phyloP scores from a whole-genome alignment of 2,329 filamentous ascomycete species.

The Elsinoe necatrix region DNA sequence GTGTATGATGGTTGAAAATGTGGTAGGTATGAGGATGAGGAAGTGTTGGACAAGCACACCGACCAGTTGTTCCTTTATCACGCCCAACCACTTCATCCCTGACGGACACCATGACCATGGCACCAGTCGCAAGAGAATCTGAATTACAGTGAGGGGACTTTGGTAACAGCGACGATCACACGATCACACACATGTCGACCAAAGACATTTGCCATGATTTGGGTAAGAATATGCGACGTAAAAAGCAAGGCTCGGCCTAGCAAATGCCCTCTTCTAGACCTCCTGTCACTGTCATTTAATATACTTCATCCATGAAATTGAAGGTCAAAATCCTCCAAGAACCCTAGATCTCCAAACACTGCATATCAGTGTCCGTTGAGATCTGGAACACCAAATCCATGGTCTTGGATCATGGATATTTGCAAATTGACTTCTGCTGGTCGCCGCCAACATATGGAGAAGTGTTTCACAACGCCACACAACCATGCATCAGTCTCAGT shows the following conservation, averaged over 20 bases:
- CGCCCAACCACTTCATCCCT: too few species aligned
- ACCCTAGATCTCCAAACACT: neutral
- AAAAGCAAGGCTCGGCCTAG: neutral
- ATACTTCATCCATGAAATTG: neutral
- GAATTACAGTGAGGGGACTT: too few species aligned
- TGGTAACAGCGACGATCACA: too few species aligned
- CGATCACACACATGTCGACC: too few species aligned
- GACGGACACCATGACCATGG: too few species aligned
- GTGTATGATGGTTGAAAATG: too few species aligned
- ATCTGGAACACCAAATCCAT: neutral
- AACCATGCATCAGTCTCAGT: slow-evolving; percentile 5
- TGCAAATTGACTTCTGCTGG: neutral
- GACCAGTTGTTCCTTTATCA: too few species aligned
- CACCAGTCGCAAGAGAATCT: too few species aligned
- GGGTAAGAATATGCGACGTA: neutral
- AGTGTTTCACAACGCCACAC: neutral
- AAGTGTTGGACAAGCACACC: too few species aligned
- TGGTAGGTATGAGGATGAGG: too few species aligned
- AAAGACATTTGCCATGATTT: too few species aligned
- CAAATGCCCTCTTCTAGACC: neutral
- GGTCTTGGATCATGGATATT: neutral
- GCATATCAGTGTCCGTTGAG: neutral
- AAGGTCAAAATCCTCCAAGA: neutral
- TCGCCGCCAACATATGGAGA: neutral
- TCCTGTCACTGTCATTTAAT: neutral